phyloP scores from a whole-genome alignment of 139 green algal species.

The Pleodorina starrii region DNA sequence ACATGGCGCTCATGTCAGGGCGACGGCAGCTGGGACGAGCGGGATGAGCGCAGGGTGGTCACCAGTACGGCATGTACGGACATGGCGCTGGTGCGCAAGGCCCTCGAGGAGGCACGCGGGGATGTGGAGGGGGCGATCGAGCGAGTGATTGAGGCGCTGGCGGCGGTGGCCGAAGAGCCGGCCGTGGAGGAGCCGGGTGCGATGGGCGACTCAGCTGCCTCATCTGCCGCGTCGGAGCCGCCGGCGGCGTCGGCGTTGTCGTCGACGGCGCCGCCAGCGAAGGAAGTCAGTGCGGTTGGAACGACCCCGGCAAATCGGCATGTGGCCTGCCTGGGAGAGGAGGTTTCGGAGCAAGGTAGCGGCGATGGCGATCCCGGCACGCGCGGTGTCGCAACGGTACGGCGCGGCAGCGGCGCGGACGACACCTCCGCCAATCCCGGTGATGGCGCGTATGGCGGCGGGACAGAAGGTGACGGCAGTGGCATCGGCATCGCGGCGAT shows the following conservation, averaged over 20 bases:
- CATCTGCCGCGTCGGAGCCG: background rate
- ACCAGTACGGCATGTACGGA: conserved; percentile 33
- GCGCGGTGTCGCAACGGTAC: too few relatives aligned
- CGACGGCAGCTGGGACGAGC: conserved; percentile 34
- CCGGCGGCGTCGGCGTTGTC: background rate
- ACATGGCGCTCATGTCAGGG: background rate
- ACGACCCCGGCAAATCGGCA: too few relatives aligned
- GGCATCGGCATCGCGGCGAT: too few relatives aligned
- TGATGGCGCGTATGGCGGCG: too few relatives aligned
- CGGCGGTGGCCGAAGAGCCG: background rate
- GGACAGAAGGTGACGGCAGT: too few relatives aligned
- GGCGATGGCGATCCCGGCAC: too few relatives aligned
- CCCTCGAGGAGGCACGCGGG: conserved; percentile 54
- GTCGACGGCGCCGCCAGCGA: background rate
- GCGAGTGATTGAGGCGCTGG: conserved; percentile 66
- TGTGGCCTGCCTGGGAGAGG: too few relatives aligned
- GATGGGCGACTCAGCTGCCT: too few relatives aligned
- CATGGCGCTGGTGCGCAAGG: conserved; percentile 4
- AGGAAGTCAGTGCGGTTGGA: background rate
- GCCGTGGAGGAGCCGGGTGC: background rate
- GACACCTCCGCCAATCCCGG: too few relatives aligned
- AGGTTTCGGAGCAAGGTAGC: too few relatives aligned
- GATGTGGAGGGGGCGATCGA: conserved; percentile 73
- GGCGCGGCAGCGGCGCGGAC: too few relatives aligned
- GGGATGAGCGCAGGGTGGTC: background rate